phyloP scores from a whole-genome alignment of 2,329 filamentous ascomycete species.

The Cladosporium austrohemisphaericum region DNA sequence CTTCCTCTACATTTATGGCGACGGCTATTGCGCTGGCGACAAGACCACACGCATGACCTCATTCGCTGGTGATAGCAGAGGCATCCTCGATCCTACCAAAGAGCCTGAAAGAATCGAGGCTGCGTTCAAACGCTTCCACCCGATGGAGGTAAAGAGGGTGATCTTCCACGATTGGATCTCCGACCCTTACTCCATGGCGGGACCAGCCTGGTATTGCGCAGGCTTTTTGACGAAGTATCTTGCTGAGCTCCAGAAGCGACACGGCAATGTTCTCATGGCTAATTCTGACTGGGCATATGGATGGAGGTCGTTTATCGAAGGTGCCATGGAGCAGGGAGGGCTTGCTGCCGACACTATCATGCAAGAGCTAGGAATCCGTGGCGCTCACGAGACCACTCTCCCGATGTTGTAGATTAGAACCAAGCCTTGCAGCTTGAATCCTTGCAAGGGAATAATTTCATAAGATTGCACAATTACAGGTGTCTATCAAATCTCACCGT shows the following conservation, averaged over 20 bases:
- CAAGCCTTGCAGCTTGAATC: too few relatives aligned
- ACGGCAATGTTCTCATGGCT: conserved; percentile 32
- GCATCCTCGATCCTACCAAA: conserved; percentile 9
- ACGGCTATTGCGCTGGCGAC: not conserved
- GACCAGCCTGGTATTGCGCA: conserved; percentile 29
- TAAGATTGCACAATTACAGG: too few relatives aligned
- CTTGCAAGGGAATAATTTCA: too few relatives aligned
- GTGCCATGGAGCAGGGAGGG: conserved; percentile 35
- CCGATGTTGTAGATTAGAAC: too few relatives aligned
- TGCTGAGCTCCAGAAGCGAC: conserved; percentile 25
- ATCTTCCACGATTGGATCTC: conserved; percentile 30
- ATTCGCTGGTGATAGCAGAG: conserved; percentile 10
- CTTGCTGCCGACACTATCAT: too few relatives aligned
- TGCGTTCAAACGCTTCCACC: conserved; percentile 1
- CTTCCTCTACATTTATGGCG: not conserved
- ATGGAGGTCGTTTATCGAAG: conserved; percentile 36
- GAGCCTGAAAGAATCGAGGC: conserved; percentile 1
- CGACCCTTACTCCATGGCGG: conserved; percentile 30
- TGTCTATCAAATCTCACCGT: too few relatives aligned
- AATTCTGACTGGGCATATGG: conserved; percentile 35
- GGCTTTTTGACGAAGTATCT: conserved; percentile 23
- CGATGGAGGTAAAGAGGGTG: conserved; percentile 11
- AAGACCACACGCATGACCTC: not conserved
- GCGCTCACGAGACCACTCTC: too few relatives aligned
- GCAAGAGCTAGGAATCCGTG: too few relatives aligned